These are phyloP conservation scores for Schizophyllum commune DNA, from an alignment of 1,284 basidiomycete species.

Conservation along the genomic window DNA sequence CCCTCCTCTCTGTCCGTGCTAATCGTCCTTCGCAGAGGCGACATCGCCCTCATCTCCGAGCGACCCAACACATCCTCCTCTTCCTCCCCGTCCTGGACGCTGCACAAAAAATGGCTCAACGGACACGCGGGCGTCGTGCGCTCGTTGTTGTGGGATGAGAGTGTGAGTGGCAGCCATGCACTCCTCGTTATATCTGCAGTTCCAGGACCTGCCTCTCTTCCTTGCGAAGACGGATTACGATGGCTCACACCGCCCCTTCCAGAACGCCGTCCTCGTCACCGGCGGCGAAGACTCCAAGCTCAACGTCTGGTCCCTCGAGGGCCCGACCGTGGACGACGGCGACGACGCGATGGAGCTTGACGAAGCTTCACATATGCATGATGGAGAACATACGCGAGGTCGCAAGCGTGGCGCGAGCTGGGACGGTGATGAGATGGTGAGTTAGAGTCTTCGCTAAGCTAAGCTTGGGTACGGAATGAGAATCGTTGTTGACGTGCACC, in stretches of 20 bases:
- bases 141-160: constrained; percentile 47
- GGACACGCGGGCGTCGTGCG: constrained; percentile 49
- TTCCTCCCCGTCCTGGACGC: constrained; percentile 33
- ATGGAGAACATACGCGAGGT: too few relatives aligned
- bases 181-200: neutral
- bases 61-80: constrained; percentile 30
- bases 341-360: neutral
- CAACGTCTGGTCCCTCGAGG: constrained; percentile 35
- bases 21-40: constrained; percentile 38
- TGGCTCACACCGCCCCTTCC: too few relatives aligned
- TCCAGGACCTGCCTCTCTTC: too few relatives aligned
- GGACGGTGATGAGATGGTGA: neutral
- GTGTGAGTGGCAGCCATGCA: constrained; percentile 24
- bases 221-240: too few relatives aligned
- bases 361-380: neutral
- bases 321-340: neutral
- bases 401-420: neutral
- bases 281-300: constrained; percentile 59
- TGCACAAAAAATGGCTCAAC: constrained; percentile 27
- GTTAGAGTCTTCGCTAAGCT: too few relatives aligned
- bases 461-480: too few relatives aligned
- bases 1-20: neutral
- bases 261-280: constrained; percentile 44
- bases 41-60: constrained; percentile 40
- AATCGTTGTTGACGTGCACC: neutral